Evolutionary conservation across 2,329 filamentous ascomycete genomes (phyloP).

Genomic region (Myriosclerotinia scirpicola): DNA sequence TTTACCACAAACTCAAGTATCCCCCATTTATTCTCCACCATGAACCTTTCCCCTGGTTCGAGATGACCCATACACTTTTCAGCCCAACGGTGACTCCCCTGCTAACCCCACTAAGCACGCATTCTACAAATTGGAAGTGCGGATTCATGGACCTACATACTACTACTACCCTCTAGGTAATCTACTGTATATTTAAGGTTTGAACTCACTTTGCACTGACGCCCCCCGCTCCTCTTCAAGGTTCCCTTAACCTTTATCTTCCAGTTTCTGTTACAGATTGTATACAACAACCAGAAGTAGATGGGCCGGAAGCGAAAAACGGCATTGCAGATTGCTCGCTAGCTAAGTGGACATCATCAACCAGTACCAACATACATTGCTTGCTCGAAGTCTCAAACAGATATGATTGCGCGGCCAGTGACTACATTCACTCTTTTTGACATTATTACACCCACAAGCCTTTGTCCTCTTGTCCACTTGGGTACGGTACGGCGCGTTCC

Average conservation of each 20-base stretch:
- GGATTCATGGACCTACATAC: neutral
- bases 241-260: slow-evolving; percentile 1
- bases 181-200: slow-evolving; percentile 16
- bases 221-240: neutral
- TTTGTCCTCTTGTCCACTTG: neutral
- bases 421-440: neutral
- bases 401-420: neutral
- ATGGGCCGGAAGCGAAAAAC: neutral
- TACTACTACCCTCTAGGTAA: slow-evolving; percentile 1
- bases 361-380: neutral
- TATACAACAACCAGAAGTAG: neutral
- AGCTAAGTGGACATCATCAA: slow-evolving; percentile 11
- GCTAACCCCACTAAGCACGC: slow-evolving; percentile 9
- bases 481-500: neutral
- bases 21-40: slow-evolving; percentile 11
- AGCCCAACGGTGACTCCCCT: slow-evolving; percentile 11
- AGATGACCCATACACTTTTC: neutral
- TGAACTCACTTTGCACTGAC: neutral
- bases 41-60: slow-evolving; percentile 17
- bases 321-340: slow-evolving; percentile 13
- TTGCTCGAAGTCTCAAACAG: neutral
- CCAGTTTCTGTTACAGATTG: neutral
- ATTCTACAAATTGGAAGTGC: slow-evolving; percentile 5
- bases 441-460: neutral
- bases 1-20: neutral